phyloP scores from a whole-genome alignment of 306 rosid genomes.

The Rosa chinensis region DNA sequence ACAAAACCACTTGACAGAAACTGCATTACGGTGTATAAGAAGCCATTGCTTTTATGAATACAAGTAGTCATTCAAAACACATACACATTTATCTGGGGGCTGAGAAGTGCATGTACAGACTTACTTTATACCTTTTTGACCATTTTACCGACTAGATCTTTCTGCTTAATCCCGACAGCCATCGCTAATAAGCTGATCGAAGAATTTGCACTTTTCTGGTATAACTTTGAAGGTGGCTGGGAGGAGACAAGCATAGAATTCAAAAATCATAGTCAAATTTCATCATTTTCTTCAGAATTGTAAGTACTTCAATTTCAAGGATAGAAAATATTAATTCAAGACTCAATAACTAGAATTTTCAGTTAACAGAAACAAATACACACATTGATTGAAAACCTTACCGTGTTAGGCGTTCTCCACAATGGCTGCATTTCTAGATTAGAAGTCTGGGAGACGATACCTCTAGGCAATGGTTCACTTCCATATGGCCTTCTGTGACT shows the following conservation, averaged over 20 bases:
- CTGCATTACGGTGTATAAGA: constrained; percentile 38
- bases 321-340: neutral
- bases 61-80: neutral
- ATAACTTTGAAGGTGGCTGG: constrained; percentile 11
- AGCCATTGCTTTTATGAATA: neutral
- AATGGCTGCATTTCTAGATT: constrained; percentile 62
- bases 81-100: neutral
- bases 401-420: constrained; percentile 44
- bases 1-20: constrained; percentile 61
- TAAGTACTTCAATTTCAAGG: neutral
- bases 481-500: constrained; percentile 65
- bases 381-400: neutral
- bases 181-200: constrained; percentile 56
- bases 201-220: constrained; percentile 37
- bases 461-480: constrained; percentile 76
- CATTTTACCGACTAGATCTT: constrained; percentile 68
- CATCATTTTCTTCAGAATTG: neutral
- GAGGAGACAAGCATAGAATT: neutral
- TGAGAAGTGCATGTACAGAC: neutral
- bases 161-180: constrained; percentile 80
- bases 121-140: constrained; percentile 62
- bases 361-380: neutral
- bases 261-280: neutral
- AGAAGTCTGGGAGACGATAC: constrained; percentile 60
- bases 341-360: neutral